Evolutionary conservation across 2,329 filamentous ascomycete genomes (phyloP).

Genomic region (Elsinoe arachidis): DNA sequence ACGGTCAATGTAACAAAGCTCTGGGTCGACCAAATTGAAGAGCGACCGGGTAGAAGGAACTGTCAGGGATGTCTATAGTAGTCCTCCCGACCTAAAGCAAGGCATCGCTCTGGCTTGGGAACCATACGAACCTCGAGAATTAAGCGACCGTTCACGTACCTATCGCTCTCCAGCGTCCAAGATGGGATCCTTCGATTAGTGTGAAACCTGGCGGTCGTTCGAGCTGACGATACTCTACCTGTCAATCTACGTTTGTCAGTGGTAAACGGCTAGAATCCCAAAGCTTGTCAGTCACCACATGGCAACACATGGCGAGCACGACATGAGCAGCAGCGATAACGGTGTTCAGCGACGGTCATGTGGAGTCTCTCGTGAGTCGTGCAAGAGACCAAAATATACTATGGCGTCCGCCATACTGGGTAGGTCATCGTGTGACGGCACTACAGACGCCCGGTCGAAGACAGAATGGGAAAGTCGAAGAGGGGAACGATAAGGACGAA

Average conservation of each 20-base stretch:
- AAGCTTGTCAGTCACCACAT: background rate
- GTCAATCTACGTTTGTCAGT: background rate
- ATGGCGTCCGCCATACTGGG: background rate
- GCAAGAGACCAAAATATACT: background rate
- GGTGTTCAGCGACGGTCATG: background rate
- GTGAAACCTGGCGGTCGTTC: constrained; percentile 1
- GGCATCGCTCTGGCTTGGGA: background rate
- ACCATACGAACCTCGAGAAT: background rate
- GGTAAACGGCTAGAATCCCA: background rate
- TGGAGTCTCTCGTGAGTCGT: background rate
- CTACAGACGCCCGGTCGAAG: background rate
- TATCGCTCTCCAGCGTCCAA: background rate
- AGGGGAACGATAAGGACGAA: background rate
- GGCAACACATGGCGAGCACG: constrained; percentile 3
- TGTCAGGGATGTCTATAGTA: background rate
- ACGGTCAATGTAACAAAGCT: background rate
- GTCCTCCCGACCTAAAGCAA: background rate
- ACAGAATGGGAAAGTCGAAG: background rate
- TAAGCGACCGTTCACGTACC: background rate
- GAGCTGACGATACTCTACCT: background rate
- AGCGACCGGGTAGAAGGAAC: background rate
- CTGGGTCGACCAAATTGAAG: no score
- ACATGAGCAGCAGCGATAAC: background rate
- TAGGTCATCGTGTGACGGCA: background rate
- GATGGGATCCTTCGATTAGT: background rate